phyloP scores from a whole-genome alignment of 2,329 filamentous ascomycete genomes.

The Talaromyces amestolkiae region DNA sequence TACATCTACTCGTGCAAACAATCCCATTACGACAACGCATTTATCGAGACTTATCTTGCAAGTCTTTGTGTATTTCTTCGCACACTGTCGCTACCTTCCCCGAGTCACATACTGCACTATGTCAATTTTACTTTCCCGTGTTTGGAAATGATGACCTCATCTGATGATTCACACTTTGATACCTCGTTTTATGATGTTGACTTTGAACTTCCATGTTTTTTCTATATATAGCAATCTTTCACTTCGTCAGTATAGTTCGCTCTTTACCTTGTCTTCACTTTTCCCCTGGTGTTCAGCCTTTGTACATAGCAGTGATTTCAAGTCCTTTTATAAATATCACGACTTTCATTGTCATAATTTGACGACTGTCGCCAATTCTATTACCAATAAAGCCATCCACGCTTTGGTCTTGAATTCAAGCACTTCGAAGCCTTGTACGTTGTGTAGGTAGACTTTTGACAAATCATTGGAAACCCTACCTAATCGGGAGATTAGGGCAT shows the following conservation, averaged over 20 bases:
- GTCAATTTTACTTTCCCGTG: slow-evolving; percentile 1
- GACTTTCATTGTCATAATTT: not conserved
- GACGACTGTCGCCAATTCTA: not conserved
- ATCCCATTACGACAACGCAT: not conserved
- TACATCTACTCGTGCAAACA: not conserved
- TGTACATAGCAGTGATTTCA: not conserved
- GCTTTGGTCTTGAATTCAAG: not conserved
- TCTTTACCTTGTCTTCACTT: not conserved
- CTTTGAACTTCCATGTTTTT: not conserved
- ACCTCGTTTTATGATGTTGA: slow-evolving; percentile 5
- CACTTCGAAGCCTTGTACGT: not conserved
- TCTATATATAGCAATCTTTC: not conserved
- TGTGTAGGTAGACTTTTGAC: not conserved
- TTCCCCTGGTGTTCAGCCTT: not conserved
- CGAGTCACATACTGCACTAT: not conserved
- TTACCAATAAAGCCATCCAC: not conserved
- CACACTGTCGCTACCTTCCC: not conserved
- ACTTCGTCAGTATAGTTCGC: not conserved
- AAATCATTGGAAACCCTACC: not conserved
- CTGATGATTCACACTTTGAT: not conserved
- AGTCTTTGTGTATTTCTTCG: not conserved
- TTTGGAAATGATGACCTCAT: not conserved
- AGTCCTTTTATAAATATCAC: not conserved
- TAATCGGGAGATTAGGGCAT: not conserved
- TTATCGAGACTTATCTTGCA: not conserved